These are phyloP conservation scores for Oenanthe sinensis DNA, from an alignment of 129 eudicot species.

Conservation along the genomic window DNA sequence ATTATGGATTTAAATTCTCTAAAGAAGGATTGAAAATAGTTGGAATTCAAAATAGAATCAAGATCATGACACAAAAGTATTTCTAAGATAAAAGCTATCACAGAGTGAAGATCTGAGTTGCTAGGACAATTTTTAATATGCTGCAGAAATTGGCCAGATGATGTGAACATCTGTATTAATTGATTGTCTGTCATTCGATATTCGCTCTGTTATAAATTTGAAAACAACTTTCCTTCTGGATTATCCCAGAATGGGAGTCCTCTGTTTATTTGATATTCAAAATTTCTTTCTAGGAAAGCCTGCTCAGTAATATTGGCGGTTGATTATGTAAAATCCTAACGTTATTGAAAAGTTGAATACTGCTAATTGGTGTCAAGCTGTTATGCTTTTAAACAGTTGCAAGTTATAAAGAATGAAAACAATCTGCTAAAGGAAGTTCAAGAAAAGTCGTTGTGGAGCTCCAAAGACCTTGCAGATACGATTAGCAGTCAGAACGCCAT, in stretches of 20 bases:
- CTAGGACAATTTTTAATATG: not conserved
- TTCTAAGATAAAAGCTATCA: not conserved
- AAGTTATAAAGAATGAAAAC: constrained; percentile 43
- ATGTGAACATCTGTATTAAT: not conserved
- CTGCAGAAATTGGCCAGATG: not conserved
- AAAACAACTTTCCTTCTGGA: not conserved
- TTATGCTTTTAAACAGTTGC: constrained; percentile 34
- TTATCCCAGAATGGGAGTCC: not conserved
- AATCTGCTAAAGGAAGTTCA: constrained; percentile 35
- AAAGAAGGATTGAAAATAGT: not conserved
- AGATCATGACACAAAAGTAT: not conserved
- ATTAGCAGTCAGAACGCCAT: constrained; percentile 14
- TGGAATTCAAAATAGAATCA: not conserved
- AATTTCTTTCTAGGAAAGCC: not conserved
- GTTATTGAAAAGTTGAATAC: not conserved
- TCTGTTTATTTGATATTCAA: not conserved
- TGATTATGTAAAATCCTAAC: not conserved
- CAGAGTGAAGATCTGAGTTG: not conserved
- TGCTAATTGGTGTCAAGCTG: not conserved
- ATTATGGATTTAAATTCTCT: not conserved
- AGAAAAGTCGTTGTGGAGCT: constrained; percentile 33
- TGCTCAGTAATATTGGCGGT: not conserved
- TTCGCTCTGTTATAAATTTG: not conserved
- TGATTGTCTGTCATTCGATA: not conserved
- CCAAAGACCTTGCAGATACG: constrained; percentile 11